A percentile compares a stretch with the other conserved stretches of the same genome.
These are phyloP conservation scores for Cryptococcus maquisensis DNA, from an alignment of 1,284 basidiomycete species.

Conservation along the genomic window DNA sequence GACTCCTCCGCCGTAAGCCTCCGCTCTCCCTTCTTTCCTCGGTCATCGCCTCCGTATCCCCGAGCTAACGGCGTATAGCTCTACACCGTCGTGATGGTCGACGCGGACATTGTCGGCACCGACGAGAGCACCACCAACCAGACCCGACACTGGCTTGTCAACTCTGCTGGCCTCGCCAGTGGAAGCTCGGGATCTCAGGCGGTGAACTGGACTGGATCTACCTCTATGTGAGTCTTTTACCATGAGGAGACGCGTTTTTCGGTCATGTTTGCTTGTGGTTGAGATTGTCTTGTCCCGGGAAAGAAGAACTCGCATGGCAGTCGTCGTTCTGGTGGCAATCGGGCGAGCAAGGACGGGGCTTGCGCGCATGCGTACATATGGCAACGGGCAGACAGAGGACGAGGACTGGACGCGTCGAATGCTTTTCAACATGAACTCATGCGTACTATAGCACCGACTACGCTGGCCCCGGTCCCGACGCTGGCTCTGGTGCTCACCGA, in stretches of 20 bases:
- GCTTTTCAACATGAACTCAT: slow-evolving; percentile 1
- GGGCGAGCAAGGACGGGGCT: too few species aligned
- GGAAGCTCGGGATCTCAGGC: slow-evolving; percentile 29
- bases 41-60: neutral
- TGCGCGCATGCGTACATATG: too few species aligned
- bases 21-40: neutral
- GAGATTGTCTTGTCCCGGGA: too few species aligned
- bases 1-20: slow-evolving; percentile 15
- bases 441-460: slow-evolving; percentile 55
- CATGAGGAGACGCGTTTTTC: too few species aligned
- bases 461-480: slow-evolving; percentile 65
- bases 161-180: slow-evolving; percentile 58
- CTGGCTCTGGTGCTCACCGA: slow-evolving; percentile 66
- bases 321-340: too few species aligned
- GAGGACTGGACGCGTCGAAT: too few species aligned
- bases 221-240: slow-evolving; percentile 47
- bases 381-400: too few species aligned
- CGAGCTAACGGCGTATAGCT: slow-evolving; percentile 9
- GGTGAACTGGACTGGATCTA: slow-evolving; percentile 55
- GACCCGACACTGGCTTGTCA: slow-evolving; percentile 76
- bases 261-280: too few species aligned
- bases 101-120: slow-evolving; percentile 61
- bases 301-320: too few species aligned
- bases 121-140: slow-evolving; percentile 49
- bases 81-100: slow-evolving; percentile 60